Evolutionary conservation across 306 rosid genomes (phyloP), one percentile per base, ranked within the genome.

Genomic region (Casuarina cunninghamiana): DNA sequence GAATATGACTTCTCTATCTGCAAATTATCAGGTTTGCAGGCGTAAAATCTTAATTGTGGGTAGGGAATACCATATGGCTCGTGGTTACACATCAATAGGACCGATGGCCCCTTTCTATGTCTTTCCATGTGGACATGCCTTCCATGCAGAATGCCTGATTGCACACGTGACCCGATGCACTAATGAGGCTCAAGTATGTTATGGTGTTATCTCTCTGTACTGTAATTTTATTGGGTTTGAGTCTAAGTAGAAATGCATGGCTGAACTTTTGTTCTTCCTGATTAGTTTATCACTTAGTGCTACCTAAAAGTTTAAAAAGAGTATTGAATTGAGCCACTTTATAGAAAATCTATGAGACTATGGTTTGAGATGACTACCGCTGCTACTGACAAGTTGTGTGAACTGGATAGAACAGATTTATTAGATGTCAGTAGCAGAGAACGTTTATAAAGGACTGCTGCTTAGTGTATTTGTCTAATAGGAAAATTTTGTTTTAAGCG

Each of bases 21-120:
- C 75, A 69, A 72, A 69, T 82, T 81, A 46, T 62, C 83, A 94
- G 98, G 97, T 75, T 39, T 95, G 98, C 45, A 88, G 77, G 77
- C 90, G 97, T 43, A 95, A 89, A 81, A 89, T 95, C 81, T 85
- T 95, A 71, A 82, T 86, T 67, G 86, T 88, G 71, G 96, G 93
- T 79, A 87, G 92, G 84, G 98, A 90, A 76, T 82, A 85, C 38
- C 90, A 87, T 80, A 78, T 87, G 80, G 81, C 89, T 62, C 88
- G 87, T 77, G 97, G 95, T 48, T 95, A 81, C 83, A 78, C 93
- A 58, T 84, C 95, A 74, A 90, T 89, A 10, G 98, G 93, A 81
- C 91, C 88, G 79, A 91, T 95, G 97, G 92, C 98, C 62, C 97
- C 98, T 2, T 95, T 95, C 85, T 95, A 92, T 84, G 95, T 95